A percentile compares a stretch with the other conserved stretches of the same genome.
These are phyloP conservation scores for Trichothecium sympodiale DNA, from an alignment of 2,329 filamentous ascomycete genomes.

Conservation along the genomic window DNA sequence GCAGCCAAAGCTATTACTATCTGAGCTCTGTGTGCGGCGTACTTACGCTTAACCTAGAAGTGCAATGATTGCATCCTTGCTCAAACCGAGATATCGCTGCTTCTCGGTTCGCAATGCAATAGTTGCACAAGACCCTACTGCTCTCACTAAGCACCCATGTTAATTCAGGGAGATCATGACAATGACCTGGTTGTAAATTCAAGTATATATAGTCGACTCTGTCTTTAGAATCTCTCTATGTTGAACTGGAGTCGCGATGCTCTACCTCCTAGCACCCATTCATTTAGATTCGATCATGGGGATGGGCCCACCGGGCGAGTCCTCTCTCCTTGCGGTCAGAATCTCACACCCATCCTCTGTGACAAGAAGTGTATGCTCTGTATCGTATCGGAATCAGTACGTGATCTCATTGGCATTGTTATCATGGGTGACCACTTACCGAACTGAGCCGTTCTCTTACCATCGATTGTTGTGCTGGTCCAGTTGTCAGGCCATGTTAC, in stretches of 20 bases:
- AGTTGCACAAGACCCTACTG: no score
- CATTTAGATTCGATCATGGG: constrained; percentile 34
- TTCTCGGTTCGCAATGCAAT: no score
- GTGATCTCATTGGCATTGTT: neutral
- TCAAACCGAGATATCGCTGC: no score
- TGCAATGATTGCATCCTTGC: no score
- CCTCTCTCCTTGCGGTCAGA: constrained; percentile 59
- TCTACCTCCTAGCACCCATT: no score
- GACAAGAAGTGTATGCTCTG: constrained; percentile 73
- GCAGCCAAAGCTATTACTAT: no score
- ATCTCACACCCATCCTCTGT: constrained; percentile 76
- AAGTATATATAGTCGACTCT: neutral
- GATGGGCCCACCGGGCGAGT: constrained; percentile 66
- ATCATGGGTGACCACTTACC: constrained; percentile 38
- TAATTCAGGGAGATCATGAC: no score
- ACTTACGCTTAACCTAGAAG: no score
- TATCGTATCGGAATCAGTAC: constrained; percentile 11
- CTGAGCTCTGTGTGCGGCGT: no score
- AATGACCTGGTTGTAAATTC: neutral
- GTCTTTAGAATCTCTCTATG: neutral
- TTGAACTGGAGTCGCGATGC: constrained; percentile 4
- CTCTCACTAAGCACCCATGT: no score
- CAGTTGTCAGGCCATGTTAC: constrained; percentile 98
- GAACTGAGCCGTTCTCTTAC: constrained; percentile 85
- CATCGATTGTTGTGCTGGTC: constrained; percentile 90